Evolutionary conservation across 2,329 filamentous ascomycete species (phyloP).

Genomic region (Apiospora aurea): DNA sequence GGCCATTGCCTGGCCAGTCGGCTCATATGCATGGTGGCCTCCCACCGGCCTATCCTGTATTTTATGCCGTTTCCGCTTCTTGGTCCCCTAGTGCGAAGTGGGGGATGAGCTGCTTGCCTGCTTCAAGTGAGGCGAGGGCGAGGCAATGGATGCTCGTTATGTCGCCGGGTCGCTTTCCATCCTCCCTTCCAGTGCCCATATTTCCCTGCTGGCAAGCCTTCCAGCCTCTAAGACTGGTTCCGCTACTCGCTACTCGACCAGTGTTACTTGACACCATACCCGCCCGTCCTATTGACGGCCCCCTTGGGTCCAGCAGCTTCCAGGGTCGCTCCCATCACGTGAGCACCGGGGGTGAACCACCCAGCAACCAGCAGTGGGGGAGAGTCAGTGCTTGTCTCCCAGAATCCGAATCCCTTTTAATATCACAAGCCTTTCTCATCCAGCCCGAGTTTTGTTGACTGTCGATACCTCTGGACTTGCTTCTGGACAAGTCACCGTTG

Average conservation of each 20-base stretch:
- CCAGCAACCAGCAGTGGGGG: background rate
- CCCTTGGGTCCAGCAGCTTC: background rate
- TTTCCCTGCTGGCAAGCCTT: conserved; percentile 10
- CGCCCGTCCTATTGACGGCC: background rate
- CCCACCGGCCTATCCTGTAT: conserved; percentile 11
- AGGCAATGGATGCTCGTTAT: conserved; percentile 9
- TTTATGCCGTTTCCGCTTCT: conserved; percentile 21
- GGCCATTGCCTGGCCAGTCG: background rate
- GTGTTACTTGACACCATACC: background rate
- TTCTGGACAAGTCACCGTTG: background rate
- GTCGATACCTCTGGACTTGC: conserved; percentile 14
- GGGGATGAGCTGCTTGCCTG: conserved; percentile 9
- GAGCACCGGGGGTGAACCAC: conserved; percentile 16
- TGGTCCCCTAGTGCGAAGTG: conserved; percentile 20
- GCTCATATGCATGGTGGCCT: conserved; percentile 9
- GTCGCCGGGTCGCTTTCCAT: conserved; percentile 14
- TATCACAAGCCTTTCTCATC: background rate
- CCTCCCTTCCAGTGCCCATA: conserved; percentile 12
- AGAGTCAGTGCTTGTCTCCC: conserved; percentile 17
- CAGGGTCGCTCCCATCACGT: conserved; percentile 3
- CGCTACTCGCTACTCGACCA: conserved; percentile 16
- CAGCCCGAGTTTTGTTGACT: conserved; percentile 12
- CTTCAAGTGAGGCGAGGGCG: conserved; percentile 11
- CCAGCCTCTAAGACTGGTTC: background rate
- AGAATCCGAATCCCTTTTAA: conserved; percentile 13